Evolutionary conservation across 176 grass and related monocot species (phyloP).

Genomic region (Coix lacrymajobi): DNA sequence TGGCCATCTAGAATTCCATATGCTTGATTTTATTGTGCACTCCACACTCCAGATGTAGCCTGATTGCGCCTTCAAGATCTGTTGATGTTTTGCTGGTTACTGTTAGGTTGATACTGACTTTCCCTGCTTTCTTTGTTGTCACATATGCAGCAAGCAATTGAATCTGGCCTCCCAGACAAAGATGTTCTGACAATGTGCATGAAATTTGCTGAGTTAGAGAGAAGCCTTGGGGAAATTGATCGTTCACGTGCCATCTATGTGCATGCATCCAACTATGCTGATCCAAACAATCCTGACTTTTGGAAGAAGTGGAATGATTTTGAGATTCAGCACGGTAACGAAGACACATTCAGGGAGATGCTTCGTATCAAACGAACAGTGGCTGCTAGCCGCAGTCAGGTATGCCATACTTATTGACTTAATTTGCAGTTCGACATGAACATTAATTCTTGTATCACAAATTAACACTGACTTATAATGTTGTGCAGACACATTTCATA

Average conservation of each 20-base stretch:
- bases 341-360: slow-evolving; percentile 98
- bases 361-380: slow-evolving; percentile 80
- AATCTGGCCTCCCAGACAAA: slow-evolving; percentile 64
- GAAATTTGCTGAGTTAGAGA: slow-evolving; percentile 84
- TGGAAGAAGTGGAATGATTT: slow-evolving; percentile 99
- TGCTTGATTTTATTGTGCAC: neutral
- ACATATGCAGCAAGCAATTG: slow-evolving; percentile 64
- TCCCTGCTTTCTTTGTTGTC: neutral
- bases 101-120: slow-evolving; percentile 24
- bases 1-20: neutral
- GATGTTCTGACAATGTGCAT: slow-evolving; percentile 76
- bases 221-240: slow-evolving; percentile 94
- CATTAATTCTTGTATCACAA: neutral
- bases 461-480: slow-evolving; percentile 2
- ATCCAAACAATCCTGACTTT: slow-evolving; percentile 83
- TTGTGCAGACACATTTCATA: slow-evolving; percentile 85
- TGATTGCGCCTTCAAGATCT: neutral
- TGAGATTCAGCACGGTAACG: slow-evolving; percentile 91
- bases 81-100: neutral
- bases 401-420: slow-evolving; percentile 7
- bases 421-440: slow-evolving; percentile 3
- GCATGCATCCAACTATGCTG: slow-evolving; percentile 73
- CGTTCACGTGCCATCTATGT: slow-evolving; percentile 79
- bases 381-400: slow-evolving; percentile 82
- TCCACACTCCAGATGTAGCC: neutral